These are phyloP conservation scores for Leccinum fibrillosum DNA, from an alignment of 768 basidiomycete genomes.

Conservation along the genomic window DNA sequence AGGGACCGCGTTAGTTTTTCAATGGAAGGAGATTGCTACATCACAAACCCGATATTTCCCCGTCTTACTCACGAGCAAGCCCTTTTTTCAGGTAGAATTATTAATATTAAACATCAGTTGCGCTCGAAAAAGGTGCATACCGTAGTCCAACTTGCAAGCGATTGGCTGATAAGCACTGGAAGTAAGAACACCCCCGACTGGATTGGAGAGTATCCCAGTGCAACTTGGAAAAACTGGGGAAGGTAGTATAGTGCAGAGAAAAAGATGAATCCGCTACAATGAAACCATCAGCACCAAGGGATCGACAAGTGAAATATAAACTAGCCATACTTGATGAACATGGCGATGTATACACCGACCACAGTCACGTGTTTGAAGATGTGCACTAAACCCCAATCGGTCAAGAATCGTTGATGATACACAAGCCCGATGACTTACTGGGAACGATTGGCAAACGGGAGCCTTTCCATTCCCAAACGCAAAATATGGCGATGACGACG, in stretches of 20 bases:
- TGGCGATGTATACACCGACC: conserved; percentile 62
- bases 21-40: background rate
- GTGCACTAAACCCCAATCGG: conserved; percentile 45
- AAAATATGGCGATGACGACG: conserved; percentile 52
- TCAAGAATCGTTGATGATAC: background rate
- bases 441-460: conserved; percentile 72
- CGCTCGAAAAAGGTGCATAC: conserved; percentile 32
- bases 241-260: conserved; percentile 68
- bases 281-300: background rate
- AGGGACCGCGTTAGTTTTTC: background rate
- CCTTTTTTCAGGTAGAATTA: conserved; percentile 33
- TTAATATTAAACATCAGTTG: background rate
- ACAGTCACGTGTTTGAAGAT: conserved; percentile 70
- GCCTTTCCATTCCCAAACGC: conserved; percentile 70
- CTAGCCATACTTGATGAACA: conserved; percentile 58
- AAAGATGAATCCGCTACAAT: conserved; percentile 52
- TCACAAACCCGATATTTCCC: conserved; percentile 55
- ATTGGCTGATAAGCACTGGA: conserved; percentile 65
- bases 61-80: conserved; percentile 59
- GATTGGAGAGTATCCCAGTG: conserved; percentile 62
- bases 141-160: conserved; percentile 51
- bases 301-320: background rate
- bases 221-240: conserved; percentile 75
- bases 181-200: conserved; percentile 64
- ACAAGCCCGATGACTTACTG: conserved; percentile 37